These are phyloP conservation scores for Xylariales sp. DNA, from an alignment of 2,329 filamentous ascomycete species.

Conservation along the genomic window DNA sequence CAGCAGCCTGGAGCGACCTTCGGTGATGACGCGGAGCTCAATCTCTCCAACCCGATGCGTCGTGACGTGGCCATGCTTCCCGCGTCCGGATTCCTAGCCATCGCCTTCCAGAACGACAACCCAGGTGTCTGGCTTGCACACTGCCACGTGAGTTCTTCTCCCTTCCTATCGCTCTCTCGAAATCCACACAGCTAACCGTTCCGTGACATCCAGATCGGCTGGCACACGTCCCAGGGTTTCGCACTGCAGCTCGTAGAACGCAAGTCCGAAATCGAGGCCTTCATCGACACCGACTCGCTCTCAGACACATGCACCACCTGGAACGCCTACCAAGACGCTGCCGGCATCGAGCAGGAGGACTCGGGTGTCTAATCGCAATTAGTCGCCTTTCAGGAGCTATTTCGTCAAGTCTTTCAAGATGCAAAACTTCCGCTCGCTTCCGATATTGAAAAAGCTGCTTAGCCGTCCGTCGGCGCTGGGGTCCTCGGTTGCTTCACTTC, in stretches of 20 bases:
- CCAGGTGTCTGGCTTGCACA: constrained; percentile 62
- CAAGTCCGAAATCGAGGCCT: constrained; percentile 45
- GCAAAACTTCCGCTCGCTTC: constrained; percentile 7
- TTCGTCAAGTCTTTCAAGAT: neutral
- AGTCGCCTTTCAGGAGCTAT: neutral
- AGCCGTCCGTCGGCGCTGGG: constrained; percentile 13
- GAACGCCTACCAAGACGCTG: constrained; percentile 45
- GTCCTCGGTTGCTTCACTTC: constrained; percentile 7
- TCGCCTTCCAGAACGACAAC: constrained; percentile 65
- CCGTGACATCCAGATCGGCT: constrained; percentile 54
- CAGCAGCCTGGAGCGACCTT: constrained; percentile 47
- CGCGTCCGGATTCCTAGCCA: constrained; percentile 58
- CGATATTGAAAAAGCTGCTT: neutral
- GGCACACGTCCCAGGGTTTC: constrained; percentile 63
- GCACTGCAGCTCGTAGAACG: constrained; percentile 64
- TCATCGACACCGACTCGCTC: constrained; percentile 40
- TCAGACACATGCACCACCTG: constrained; percentile 47
- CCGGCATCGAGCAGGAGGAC: constrained; percentile 48
- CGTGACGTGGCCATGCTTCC: constrained; percentile 63
- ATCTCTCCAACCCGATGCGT: constrained; percentile 59
- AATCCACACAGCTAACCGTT: constrained; percentile 17
- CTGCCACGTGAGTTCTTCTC: constrained; percentile 43
- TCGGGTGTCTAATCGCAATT: constrained; percentile 48
- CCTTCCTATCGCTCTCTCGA: neutral
- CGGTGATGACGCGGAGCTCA: constrained; percentile 47